Evolutionary conservation across 441 rosid genomes (phyloP), one percentile per base, ranked within the genome.

Genomic region (Corymbia citriodora): DNA sequence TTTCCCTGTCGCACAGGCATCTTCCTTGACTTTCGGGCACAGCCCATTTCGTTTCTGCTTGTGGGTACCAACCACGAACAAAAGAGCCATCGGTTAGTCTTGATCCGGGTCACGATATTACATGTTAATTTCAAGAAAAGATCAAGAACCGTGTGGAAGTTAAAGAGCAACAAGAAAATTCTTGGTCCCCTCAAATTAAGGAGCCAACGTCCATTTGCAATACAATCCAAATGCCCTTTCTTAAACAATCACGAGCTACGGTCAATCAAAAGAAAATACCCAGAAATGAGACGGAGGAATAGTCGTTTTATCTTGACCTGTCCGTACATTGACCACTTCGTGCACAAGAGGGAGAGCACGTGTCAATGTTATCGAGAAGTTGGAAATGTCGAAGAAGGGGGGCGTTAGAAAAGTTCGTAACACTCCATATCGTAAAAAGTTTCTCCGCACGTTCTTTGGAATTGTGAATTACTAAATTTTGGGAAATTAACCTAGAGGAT

Each of bases 161-260:
- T 40, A 21, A 10, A 23, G 85, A 23, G 52, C 7, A 23, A 79
- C 85, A 23, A 23, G 85, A 79, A 79, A 12, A 12, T 40, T 12
- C 17, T 4, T 25, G 25, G n/a, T 59, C 65, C 25, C 65, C 65
- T 16, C 7, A 7, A 70, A 31, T 31, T 17, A 70, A 1, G 23
- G 23, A 9, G 79, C 45, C 45, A 17, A 19, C 79, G 36, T 16
- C 31, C 40, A 4, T 31, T 2, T 31, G 18, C 45, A 10, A 17
- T 2, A 68, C 79, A 2, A 0, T 70, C 1, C 79, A 17, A 17
- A 33, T 2, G 10, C 4, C 5, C 13, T 70, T 68, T 68, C 79
- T 63, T 59, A 18, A 68, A 68, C 40, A 9, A 68, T 68, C 45
- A 1, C 36, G 18, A 68, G 0, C 0, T 5, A 0, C 2, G 0